Evolutionary conservation across 140 eudicot genomes (phyloP).

Genomic region (Erigeron philadelphicus): DNA sequence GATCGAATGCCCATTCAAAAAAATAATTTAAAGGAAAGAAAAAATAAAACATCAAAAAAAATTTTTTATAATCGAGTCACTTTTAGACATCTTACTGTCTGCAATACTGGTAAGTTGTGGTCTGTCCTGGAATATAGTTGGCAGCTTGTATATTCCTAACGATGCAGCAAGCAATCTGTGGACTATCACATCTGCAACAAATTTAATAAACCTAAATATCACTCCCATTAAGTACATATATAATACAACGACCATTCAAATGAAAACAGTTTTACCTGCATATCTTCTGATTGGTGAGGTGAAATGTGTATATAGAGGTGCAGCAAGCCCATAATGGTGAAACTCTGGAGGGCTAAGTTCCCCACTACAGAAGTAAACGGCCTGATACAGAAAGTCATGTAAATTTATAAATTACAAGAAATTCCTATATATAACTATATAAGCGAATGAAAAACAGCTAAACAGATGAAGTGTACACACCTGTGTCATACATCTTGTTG

Average conservation of each 20-base stretch:
- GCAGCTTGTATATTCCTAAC: slow-evolving; percentile 79
- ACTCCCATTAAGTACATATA: not conserved
- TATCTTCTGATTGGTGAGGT: slow-evolving; percentile 98
- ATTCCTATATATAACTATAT: not conserved
- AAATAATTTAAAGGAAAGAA: not conserved
- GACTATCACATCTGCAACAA: slow-evolving; percentile 81
- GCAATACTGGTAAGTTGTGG: slow-evolving; percentile 82
- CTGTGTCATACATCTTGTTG: slow-evolving; percentile 99
- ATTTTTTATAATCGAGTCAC: not conserved
- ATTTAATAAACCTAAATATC: slow-evolving; percentile 12
- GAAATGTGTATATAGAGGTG: slow-evolving; percentile 85
- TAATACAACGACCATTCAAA: not conserved
- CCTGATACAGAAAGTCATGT: slow-evolving; percentile 42
- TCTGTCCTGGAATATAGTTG: slow-evolving; percentile 72
- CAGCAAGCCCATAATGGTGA: slow-evolving; percentile 91
- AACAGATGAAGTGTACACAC: slow-evolving; percentile 25
- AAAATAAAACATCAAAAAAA: not conserved
- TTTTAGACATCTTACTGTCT: slow-evolving; percentile 64
- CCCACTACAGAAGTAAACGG: slow-evolving; percentile 99
- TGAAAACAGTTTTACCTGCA: slow-evolving; percentile 51
- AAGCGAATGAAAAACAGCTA: not conserved
- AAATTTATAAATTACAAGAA: slow-evolving; percentile 6
- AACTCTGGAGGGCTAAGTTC: slow-evolving; percentile 93
- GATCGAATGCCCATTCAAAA: no score
- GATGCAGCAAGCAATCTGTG: slow-evolving; percentile 99